Conservation (phyloP, 805 yeast species). For the Candida broadrunensis region DNA sequence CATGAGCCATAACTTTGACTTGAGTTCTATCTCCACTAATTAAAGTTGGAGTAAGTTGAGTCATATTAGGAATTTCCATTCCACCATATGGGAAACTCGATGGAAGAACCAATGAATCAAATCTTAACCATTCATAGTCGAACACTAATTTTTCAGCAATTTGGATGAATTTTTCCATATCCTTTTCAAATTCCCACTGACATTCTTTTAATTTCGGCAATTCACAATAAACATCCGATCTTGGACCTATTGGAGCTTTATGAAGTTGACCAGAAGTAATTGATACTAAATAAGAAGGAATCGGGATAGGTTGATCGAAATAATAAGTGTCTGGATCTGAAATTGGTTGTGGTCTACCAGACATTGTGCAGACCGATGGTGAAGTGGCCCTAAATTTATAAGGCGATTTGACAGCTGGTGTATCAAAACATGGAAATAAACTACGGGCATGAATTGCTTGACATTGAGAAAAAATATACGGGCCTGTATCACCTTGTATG, state of each 20-base stretch:
- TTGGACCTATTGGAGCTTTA: constrained; percentile 29
- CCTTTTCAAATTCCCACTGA: constrained; percentile 34
- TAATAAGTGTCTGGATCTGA: constrained; percentile 13
- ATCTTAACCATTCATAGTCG: constrained; percentile 31
- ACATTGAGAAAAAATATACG: constrained; percentile 35
- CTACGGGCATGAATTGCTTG: constrained; percentile 35
- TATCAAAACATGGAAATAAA: constrained; percentile 35
- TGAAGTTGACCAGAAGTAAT: constrained; percentile 31
- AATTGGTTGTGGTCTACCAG: constrained; percentile 23
- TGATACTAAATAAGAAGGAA: constrained; percentile 33
- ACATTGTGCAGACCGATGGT: constrained; percentile 24
- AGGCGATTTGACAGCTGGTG: constrained; percentile 30
- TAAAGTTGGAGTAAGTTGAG: constrained; percentile 33
- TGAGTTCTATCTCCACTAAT: constrained; percentile 32
- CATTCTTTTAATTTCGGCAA: constrained; percentile 21
- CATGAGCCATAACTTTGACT: constrained; percentile 34
- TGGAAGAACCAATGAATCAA: constrained; percentile 33
- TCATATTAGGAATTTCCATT: constrained; percentile 37
- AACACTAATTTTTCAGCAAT: constrained; percentile 32
- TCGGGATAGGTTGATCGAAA: constrained; percentile 33
- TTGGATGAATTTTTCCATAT: constrained; percentile 31
- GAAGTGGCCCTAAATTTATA: constrained; percentile 24
- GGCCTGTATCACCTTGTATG: constrained; percentile 30
- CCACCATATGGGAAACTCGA: constrained; percentile 34
- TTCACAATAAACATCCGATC: constrained; percentile 30